Evolutionary conservation across 2,329 filamentous ascomycete species (phyloP).

Genomic region (Talaromyces verruculosus): DNA sequence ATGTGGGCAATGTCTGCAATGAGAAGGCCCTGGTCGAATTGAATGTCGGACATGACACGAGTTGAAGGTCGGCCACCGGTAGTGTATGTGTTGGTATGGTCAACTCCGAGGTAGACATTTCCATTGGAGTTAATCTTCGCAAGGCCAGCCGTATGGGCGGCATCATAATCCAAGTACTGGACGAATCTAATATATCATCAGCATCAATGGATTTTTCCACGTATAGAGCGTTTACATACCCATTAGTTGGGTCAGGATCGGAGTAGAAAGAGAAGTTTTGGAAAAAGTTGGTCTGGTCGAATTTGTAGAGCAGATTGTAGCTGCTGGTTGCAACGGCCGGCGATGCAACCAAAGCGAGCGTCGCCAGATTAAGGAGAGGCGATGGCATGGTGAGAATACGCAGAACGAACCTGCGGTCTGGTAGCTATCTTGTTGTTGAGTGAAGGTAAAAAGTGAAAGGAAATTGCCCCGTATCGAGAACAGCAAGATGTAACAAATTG

Average conservation of each 20-base stretch:
- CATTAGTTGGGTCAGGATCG: conserved; percentile 50
- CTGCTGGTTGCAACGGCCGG: conserved; percentile 30
- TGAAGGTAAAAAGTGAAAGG: conserved; percentile 6
- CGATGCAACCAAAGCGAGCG: conserved; percentile 33
- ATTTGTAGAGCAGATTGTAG: conserved; percentile 45
- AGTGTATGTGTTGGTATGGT: conserved; percentile 40
- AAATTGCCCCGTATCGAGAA: not conserved
- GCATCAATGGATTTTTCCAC: not conserved
- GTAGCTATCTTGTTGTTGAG: conserved; percentile 3
- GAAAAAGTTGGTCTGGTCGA: conserved; percentile 51
- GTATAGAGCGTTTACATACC: conserved; percentile 33
- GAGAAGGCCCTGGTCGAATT: conserved; percentile 49
- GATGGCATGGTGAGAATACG: conserved; percentile 22
- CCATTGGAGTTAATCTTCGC: conserved; percentile 35
- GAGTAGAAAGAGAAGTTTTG: conserved; percentile 52
- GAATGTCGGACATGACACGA: conserved; percentile 46
- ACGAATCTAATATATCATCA: conserved; percentile 32
- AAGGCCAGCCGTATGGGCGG: conserved; percentile 40
- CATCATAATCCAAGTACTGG: conserved; percentile 47
- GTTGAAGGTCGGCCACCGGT: conserved; percentile 46
- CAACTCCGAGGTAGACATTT: conserved; percentile 48
- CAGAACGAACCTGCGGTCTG: conserved; percentile 18
- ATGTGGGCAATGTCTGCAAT: conserved; percentile 52
- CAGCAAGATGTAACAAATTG: not conserved
- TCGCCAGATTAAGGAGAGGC: conserved; percentile 32